Base-by-base conservation (phyloP, 106 monocot species). In the Dioscorea zingiberensis region DNA sequence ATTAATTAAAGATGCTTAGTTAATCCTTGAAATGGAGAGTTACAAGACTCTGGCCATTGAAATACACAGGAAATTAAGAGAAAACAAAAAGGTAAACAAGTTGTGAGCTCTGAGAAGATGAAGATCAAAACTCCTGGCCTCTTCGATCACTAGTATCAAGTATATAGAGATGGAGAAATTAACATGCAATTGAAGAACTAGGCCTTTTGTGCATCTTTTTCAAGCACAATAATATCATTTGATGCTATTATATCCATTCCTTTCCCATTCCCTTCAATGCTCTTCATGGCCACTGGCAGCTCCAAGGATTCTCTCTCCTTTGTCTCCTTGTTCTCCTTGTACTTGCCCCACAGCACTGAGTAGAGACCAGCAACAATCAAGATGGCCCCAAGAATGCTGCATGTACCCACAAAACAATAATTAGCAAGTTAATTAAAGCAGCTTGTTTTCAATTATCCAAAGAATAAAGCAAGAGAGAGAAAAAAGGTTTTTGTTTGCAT, bases 281-380 rank as follows among this genome's bases (percentile, higher is more conserved):
- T 63, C 63, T 78, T 76, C 1, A 54, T 46, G 0, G 76, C 74
- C 30, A 80, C 4, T 38, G 38, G 38, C 4, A 38, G 10, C 51
- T 47, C 45, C 55, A 38, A 38, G 22, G 59, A 29, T 25, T 27
- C 29, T 7, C 30, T 68, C 38, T 78, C 69, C 57, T 70, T 72
- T 7, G 64, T 56, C 76, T 87, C 92, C 48, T 91, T 70, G 47
- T n/a, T 44, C 64, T 93, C 92, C 59, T 75, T 87, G 79, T 80
- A 74, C 51, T 93, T 93, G 13, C 87, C 92, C 92, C 92, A 93
- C 13, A 93, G 66, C 10, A 93, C 92, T 17, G 85, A 78, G 65
- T 85, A 93, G 13, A 92, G 87, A 23, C 91, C 91, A 21, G 63
- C 62, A 5, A 84, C 87, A 30, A 92, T 92, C 58, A 92, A 69